Base-by-base conservation (phyloP, 208 protist genomes). In the Angomonas desouzai region DNA sequence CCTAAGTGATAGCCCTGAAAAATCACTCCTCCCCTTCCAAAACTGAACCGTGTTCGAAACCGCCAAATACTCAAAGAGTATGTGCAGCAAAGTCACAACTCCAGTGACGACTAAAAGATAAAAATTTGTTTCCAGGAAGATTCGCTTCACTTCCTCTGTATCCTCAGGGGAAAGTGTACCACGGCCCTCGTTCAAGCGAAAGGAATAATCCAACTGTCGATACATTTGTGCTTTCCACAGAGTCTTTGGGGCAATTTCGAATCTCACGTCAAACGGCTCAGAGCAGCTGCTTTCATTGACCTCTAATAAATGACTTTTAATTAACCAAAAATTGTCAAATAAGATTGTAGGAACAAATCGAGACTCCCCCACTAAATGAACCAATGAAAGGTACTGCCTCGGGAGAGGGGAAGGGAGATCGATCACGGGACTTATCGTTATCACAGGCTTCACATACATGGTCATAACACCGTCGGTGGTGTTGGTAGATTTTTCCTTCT, bases 61-160 rank as follows among this genome's bases (percentile, higher is more conserved):
- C 3, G 98, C 98, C n/a, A 99, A 74, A 64, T 98, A 97, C 76
- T 99, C 98, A 67, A 99, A 99, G 6, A 99, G 60, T 45, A 91
- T 96, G 74, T 99, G 98, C 36, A 99, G 87, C 9, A 98, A 43
- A 9, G 97, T 96, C 13, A 99, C 97, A 27, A 96, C 47, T 9
- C 89, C 76, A 0, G 98, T 99, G 11, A 99, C 38, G 7, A 48
- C 91, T 0, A 99, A 79, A 13, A 99, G 76, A 33, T 79, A 86
- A 25, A 95, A 94, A 66, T 98, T 98, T n/a, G 90, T 99, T 4
- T 99, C 95, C 20, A 96, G 48, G 57, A 99, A 79, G 71, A 99
- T 98, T 40, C 89, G 63, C 76, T 98, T 97, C 9, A 85, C 76
- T 49, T 94, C 83, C 30, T 97, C 92, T 30, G 70, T 64, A 4